Base-by-base conservation (phyloP, 371 early-diverging fungal genomes). In the Nosema muscidifuracis region DNA sequence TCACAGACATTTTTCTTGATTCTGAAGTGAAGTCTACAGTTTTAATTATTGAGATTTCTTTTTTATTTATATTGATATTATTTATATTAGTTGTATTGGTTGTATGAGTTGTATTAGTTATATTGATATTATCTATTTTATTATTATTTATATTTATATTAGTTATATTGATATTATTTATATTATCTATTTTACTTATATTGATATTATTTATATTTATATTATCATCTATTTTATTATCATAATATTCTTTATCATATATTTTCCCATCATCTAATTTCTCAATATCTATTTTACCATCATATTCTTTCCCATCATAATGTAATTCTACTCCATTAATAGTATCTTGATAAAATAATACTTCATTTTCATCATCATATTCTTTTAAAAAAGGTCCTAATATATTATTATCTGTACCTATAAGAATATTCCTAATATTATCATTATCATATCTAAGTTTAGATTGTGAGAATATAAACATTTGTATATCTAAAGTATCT, bases 401-500 rank as follows among this genome's bases (percentile, higher is more conserved):
- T 16, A 66, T 33, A 34, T 55, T 55, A 24, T 34, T 50, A 1
- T 66, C 24, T 10, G 28, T 55, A n/a, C 55, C 67, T 43, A 66
- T 33, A 53, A 36, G 28, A 20, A 66, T 44, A 3, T 22, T 65
- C 92, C 71, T 31, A 28, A 47, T 22, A 38, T 43, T 56, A 34
- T 63, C 47, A 22, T 61, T 10, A 36, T 50, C 28, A 47, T 12
- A 12, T 18, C 36, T 34, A 31, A 61, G 34, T 42, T 50, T 71
- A 2, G 71, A 71, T n/a, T 88, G 84, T 0, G 93, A 93, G 71
- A 91, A 92, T 40, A 91, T 89, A 85, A 98, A 92, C 95, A 99
- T 94, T 80, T 91, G 91, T 47, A 96, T 78, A 78, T 99, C 99
- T 61, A 99, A 84, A 0, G 96, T 95, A 81, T 97, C 98, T 1